Conservation (phyloP, 306 rosid species). For the Rosa lucieae region DNA sequence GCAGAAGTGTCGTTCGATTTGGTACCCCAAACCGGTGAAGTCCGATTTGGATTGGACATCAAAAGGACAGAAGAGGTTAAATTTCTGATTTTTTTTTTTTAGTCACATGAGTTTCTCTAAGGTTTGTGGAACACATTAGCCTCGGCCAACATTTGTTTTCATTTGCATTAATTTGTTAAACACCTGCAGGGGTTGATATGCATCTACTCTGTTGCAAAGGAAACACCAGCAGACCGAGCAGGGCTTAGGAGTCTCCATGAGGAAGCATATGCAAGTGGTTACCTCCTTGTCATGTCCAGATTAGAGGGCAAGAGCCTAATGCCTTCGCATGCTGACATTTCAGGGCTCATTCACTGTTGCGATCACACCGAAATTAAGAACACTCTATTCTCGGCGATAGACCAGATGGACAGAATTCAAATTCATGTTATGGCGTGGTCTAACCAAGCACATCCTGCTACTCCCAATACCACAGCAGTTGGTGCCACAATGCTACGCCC, state of each 20-base stretch:
- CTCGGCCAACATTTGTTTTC: not conserved
- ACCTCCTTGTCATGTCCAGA: slow-evolving; percentile 41
- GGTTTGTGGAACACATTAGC: not conserved
- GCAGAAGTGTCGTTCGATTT: slow-evolving; percentile 52
- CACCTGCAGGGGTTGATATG: slow-evolving; percentile 41
- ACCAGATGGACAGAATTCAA: slow-evolving; percentile 33
- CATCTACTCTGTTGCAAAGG: slow-evolving; percentile 30
- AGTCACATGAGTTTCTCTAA: not conserved
- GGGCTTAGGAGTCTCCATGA: slow-evolving; percentile 36
- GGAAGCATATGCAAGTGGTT: slow-evolving; percentile 36
- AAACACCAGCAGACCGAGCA: slow-evolving; percentile 40
- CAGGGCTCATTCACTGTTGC: slow-evolving; percentile 45
- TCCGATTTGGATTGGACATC: slow-evolving; percentile 65
- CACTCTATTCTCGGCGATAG: slow-evolving; percentile 34
- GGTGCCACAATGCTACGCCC: slow-evolving; percentile 22
- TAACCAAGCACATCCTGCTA: slow-evolving; percentile 14
- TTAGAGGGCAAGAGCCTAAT: slow-evolving; percentile 43
- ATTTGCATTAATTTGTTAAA: not conserved
- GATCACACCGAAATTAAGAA: slow-evolving; percentile 39
- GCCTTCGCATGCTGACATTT: slow-evolving; percentile 38
- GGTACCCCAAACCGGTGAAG: slow-evolving; percentile 48
- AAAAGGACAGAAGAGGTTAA: slow-evolving; percentile 59
- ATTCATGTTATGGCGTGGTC: slow-evolving; percentile 48
- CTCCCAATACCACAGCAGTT: slow-evolving; percentile 1
- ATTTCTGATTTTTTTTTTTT: too few species aligned